Evolutionary conservation across 805 yeast genomes (phyloP).

Genomic region (Cephaloascus fragrans): DNA sequence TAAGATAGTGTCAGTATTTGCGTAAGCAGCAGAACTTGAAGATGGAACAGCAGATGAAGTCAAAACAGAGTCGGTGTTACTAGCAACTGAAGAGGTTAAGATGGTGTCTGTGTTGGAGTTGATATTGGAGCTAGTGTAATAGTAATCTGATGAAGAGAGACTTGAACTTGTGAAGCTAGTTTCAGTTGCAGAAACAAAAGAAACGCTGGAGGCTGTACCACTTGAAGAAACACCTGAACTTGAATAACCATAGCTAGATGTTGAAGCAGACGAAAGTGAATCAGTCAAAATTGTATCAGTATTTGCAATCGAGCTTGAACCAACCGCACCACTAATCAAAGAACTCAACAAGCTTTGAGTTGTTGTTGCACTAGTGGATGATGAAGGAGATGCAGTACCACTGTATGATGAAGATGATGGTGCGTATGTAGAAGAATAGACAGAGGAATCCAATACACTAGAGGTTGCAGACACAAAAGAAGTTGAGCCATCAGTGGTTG

Average conservation of each 20-base stretch:
- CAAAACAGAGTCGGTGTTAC: conserved; percentile 2
- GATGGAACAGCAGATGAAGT: conserved; percentile 1
- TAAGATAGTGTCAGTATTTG: conserved; percentile 1
- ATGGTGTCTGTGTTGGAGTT: too few species aligned
- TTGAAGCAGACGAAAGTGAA: neutral
- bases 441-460: too few species aligned
- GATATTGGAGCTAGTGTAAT: too few species aligned
- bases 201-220: neutral
- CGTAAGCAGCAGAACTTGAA: neutral
- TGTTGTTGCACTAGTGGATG: neutral
- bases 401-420: neutral
- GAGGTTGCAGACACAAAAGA: conserved; percentile 4
- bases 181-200: conserved; percentile 6
- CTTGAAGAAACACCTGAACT: neutral
- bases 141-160: too few species aligned
- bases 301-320: neutral
- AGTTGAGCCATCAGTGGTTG: neutral
- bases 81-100: too few species aligned
- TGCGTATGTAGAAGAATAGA: conserved; percentile 1
- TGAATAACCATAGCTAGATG: neutral
- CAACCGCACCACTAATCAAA: neutral
- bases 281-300: neutral
- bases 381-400: neutral
- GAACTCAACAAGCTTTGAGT: neutral
- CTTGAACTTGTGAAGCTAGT: conserved; percentile 2